Conservation (phyloP, 2,329 filamentous ascomycete species). For the Chaetomium sp. region DNA sequence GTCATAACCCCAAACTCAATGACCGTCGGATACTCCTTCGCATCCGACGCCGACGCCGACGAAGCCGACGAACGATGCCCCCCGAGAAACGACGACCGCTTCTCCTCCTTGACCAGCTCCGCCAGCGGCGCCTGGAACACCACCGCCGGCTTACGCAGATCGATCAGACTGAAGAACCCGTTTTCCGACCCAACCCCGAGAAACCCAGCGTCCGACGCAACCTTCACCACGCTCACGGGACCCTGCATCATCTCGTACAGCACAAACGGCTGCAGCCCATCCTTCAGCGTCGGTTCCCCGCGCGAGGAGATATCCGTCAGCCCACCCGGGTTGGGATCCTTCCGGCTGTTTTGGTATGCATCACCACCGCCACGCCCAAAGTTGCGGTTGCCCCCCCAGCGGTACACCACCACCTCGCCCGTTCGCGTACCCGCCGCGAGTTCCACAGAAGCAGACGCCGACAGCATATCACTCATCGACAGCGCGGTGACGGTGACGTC, state of each 20-base stretch:
- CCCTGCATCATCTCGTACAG: constrained; percentile 81
- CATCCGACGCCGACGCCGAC: constrained; percentile 19
- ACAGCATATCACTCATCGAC: constrained; percentile 58
- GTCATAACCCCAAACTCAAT: constrained; percentile 94
- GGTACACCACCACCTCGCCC: constrained; percentile 82
- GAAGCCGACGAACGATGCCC: constrained; percentile 38
- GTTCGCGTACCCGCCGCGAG: constrained; percentile 72
- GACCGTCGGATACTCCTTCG: constrained; percentile 61
- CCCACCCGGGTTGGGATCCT: constrained; percentile 56
- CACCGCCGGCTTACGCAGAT: constrained; percentile 78
- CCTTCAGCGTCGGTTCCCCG: constrained; percentile 65
- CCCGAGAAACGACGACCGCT: constrained; percentile 65
- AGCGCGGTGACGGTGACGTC: constrained; percentile 72
- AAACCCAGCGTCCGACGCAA: constrained; percentile 83
- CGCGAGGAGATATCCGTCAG: constrained; percentile 69
- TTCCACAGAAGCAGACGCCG: constrained; percentile 59
- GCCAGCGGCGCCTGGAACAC: constrained; percentile 69
- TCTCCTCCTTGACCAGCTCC: constrained; percentile 71
- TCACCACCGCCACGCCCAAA: constrained; percentile 53
- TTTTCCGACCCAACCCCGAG: constrained; percentile 79
- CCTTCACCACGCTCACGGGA: constrained; percentile 67
- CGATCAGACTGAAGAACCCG: constrained; percentile 74
- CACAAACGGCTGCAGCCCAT: constrained; percentile 62
- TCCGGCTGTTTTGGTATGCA: too few relatives aligned
- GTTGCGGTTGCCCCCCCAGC: constrained; percentile 76